Conservation (phyloP, 202 grass and related monocot genomes). For the Elaeis oleifera region DNA sequence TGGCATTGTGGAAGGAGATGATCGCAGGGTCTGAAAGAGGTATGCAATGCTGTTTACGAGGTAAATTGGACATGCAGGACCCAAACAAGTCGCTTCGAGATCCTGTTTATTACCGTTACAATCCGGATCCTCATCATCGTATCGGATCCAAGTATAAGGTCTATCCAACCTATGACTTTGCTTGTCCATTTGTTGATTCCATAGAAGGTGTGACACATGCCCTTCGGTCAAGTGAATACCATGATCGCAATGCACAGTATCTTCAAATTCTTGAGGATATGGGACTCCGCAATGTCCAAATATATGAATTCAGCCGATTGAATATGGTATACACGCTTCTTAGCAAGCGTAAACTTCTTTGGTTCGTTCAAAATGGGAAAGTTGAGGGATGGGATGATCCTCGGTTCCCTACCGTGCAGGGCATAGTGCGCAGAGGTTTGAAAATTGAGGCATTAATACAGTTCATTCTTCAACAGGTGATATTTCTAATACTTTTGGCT, state of each 20-base stretch:
- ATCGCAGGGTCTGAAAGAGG: constrained; percentile 53
- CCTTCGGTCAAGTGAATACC: constrained; percentile 84
- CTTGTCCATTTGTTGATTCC: constrained; percentile 86
- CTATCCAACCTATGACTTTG: constrained; percentile 91
- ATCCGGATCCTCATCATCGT: constrained; percentile 57
- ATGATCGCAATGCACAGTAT: constrained; percentile 81
- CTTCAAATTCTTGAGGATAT: constrained; percentile 70
- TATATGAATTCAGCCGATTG: constrained; percentile 78
- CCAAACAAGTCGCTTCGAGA: constrained; percentile 74
- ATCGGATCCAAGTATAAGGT: constrained; percentile 79
- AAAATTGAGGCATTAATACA: constrained; percentile 84
- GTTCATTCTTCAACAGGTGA: constrained; percentile 90
- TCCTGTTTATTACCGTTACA: constrained; percentile 84
- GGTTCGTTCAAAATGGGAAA: constrained; percentile 85
- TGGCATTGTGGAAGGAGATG: constrained; percentile 80
- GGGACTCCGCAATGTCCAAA: constrained; percentile 56
- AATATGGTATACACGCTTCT: constrained; percentile 94
- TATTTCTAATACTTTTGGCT: constrained; percentile 1
- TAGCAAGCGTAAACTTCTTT: constrained; percentile 82
- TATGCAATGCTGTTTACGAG: constrained; percentile 58
- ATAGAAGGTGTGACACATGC: constrained; percentile 71
- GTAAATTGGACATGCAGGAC: constrained; percentile 79
- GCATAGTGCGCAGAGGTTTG: constrained; percentile 74
- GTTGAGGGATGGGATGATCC: constrained; percentile 88
- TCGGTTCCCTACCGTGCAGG: constrained; percentile 82